Base-by-base conservation (phyloP, 192 early-diverging fungal genomes). In the Anaeromyces robustus region DNA sequence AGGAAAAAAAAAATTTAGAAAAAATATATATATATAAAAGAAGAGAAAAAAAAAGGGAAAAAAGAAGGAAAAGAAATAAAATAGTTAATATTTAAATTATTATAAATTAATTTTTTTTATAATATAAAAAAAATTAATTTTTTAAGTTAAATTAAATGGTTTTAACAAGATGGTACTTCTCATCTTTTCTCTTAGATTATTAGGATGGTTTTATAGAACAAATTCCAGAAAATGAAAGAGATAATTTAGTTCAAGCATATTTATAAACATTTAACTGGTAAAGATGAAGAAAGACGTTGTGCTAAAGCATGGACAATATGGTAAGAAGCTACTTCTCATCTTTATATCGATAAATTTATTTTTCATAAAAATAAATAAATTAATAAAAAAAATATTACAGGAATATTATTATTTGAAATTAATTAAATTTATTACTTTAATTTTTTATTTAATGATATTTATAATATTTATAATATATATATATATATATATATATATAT, bases 111-210 rank as follows among this genome's bases (percentile, higher is more conserved):
- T 29, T 34, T 18, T 82, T n/a, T 16, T 30, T 77, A 17, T 29
- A 19, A 34, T 18, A 3, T 41, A 59, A 86, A n/a, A n/a, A n/a
- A n/a, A n/a, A n/a, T n/a, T n/a, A n/a, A n/a, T n/a, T n/a, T n/a
- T n/a, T n/a, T n/a, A 77, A 83, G 83, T 19, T 91, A 93, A 81
- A 83, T 93, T 34, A 80, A 85, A 29, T 92, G 88, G 89, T 91
- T 91, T 81, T 93, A 93, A 81, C 89, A 93, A 81, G 89, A 89
- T 31, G 92, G 92, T 78, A 90, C 92, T 12, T 82, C 80, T 52
- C 85, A 90, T 82, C 81, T 93, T 78, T 93, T 90, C 85, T 92
- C 92, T n/a, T n/a, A 16, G 88, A 88, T 79, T 80, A 82, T 7
- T 93, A 85, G 86, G 91, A 92, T 29, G 79, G 82, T 34, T 93